Percentiles rank a stretch among this genome's conserved stretches.
Conservation (phyloP, 805 yeast genomes). For the Blastobotrys parvus region DNA sequence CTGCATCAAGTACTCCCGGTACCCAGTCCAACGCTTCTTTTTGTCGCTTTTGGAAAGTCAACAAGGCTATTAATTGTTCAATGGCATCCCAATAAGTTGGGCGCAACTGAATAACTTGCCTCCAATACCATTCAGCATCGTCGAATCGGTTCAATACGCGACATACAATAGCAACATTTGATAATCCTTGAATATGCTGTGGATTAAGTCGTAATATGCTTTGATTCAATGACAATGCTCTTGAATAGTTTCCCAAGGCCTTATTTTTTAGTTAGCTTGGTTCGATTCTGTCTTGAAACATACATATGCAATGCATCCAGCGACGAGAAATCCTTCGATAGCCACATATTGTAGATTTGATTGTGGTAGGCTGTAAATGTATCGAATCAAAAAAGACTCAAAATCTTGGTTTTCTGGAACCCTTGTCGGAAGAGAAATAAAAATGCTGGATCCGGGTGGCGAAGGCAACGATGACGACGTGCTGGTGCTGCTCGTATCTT, state of each 20-base stretch:
- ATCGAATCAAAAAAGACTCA: background rate
- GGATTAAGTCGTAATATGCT: conserved; percentile 3
- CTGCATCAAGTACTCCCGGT: conserved; percentile 1
- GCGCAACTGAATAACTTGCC: conserved; percentile 12
- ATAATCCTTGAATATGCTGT: conserved; percentile 20
- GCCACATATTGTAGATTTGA: background rate
- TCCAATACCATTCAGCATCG: conserved; percentile 22
- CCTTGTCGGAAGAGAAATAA: background rate
- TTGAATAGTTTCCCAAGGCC: conserved; percentile 5
- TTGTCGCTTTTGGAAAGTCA: conserved; percentile 13
- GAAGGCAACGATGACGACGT: too few relatives aligned
- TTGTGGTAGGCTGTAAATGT: background rate
- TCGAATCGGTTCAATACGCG: conserved; percentile 11
- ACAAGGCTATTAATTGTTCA: conserved; percentile 19
- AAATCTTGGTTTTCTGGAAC: background rate
- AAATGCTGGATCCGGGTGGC: background rate
- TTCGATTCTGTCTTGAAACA: conserved; percentile 2
- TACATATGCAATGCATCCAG: conserved; percentile 22
- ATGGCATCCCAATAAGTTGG: conserved; percentile 24
- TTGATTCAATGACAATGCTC: conserved; percentile 3
- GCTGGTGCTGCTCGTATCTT: too few relatives aligned
- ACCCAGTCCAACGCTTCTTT: conserved; percentile 8
- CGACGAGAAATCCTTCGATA: conserved; percentile 17
- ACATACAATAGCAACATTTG: conserved; percentile 20
- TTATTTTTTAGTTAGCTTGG: background rate